phyloP scores from a whole-genome alignment of 768 basidiomycete genomes.

The Boletus rubropictus region DNA sequence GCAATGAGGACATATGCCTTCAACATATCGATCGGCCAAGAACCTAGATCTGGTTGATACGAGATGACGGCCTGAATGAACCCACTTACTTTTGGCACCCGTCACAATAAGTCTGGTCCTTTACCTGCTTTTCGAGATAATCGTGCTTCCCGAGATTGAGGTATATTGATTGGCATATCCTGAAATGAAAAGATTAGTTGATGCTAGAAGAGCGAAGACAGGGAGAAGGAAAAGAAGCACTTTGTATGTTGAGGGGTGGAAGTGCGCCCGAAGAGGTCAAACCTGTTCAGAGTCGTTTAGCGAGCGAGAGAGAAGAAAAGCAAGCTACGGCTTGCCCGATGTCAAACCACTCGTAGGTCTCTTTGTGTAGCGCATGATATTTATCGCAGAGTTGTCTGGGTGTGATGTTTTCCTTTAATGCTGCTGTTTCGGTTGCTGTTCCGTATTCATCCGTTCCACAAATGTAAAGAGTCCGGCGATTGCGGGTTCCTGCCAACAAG shows the following conservation, averaged over 20 bases:
- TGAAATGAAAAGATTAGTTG: conserved; percentile 24
- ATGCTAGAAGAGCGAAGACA: not conserved
- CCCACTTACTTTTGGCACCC: conserved; percentile 69
- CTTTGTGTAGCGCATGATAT: conserved; percentile 81
- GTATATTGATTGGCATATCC: conserved; percentile 90
- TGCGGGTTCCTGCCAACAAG: conserved; percentile 49
- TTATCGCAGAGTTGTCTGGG: conserved; percentile 84
- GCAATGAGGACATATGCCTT: conserved; percentile 96
- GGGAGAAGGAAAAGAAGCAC: conserved; percentile 38
- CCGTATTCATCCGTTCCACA: conserved; percentile 99
- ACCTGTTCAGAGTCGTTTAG: conserved; percentile 40
- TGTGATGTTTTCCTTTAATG: conserved; percentile 78
- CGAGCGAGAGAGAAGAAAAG: not conserved
- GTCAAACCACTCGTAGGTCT: conserved; percentile 97
- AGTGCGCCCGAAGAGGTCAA: conserved; percentile 95
- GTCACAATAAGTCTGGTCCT: conserved; percentile 93
- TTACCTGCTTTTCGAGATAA: conserved; percentile 74
- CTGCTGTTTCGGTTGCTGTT: conserved; percentile 98
- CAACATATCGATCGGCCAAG: conserved; percentile 94
- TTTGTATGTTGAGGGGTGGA: conserved; percentile 86
- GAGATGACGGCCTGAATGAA: not conserved
- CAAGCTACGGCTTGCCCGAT: conserved; percentile 55
- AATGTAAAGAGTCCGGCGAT: conserved; percentile 86
- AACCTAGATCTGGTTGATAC: conserved; percentile 47
- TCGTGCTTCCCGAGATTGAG: conserved; percentile 73